A percentile compares a stretch with the other conserved stretches of the same genome.
phyloP scores from a whole-genome alignment of 1,139 yeast genomes.

The Sugiyamaella grinbergsii region DNA sequence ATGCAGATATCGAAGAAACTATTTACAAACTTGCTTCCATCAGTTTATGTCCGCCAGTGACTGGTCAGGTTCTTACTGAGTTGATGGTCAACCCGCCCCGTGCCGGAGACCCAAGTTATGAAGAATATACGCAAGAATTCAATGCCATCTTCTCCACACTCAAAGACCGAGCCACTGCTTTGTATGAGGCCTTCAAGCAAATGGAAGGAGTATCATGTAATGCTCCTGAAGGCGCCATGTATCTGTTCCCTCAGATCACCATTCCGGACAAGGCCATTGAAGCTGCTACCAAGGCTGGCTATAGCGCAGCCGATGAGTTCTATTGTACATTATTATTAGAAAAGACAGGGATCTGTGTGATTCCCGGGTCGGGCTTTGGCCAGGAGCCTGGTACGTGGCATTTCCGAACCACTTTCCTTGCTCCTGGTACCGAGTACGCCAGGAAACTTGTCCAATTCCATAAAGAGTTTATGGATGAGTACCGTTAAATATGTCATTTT shows the following conservation, averaged over 20 bases:
- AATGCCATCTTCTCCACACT: conserved; percentile 62
- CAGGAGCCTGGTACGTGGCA: conserved; percentile 88
- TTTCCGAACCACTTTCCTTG: conserved; percentile 91
- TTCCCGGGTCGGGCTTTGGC: conserved; percentile 97
- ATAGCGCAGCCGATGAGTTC: conserved; percentile 71
- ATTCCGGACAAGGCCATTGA: conserved; percentile 64
- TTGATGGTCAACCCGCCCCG: conserved; percentile 91
- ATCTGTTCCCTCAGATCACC: conserved; percentile 78
- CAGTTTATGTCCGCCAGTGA: conserved; percentile 87
- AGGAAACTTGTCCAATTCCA: conserved; percentile 77
- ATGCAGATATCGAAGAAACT: conserved; percentile 64
- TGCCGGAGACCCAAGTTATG: conserved; percentile 74
- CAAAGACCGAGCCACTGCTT: conserved; percentile 58
- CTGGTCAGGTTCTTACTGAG: conserved; percentile 92
- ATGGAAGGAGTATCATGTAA: conserved; percentile 85
- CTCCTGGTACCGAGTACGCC: conserved; percentile 93
- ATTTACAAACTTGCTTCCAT: conserved; percentile 85
- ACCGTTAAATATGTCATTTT: conserved; percentile 39
- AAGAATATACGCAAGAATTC: conserved; percentile 63
- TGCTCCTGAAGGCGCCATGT: conserved; percentile 96
- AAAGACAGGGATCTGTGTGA: conserved; percentile 93
- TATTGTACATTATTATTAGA: conserved; percentile 84
- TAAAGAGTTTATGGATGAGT: conserved; percentile 62
- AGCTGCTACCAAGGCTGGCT: conserved; percentile 57
- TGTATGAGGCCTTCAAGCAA: conserved; percentile 68